Evolutionary conservation across 2,329 filamentous ascomycete species (phyloP), one percentile per base, ranked within the genome.

Genomic region (Penicillium expansum): DNA sequence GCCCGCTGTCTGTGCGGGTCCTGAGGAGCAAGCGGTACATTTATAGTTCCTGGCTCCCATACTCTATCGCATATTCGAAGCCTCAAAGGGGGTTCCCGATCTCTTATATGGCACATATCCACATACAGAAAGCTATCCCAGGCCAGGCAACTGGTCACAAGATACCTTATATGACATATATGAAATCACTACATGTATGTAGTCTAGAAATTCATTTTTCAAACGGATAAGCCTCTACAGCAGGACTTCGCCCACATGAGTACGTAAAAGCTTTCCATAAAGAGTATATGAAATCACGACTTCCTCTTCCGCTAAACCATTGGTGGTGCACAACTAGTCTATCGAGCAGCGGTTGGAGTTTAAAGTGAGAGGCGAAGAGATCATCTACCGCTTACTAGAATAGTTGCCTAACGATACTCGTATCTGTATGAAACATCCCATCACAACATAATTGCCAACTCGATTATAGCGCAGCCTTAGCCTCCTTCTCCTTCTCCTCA

Each of bases 401-500:
- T 6, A 29, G 27, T 6, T 29, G 27, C 27, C 8, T 24, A 24
- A 5, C 24, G 24, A 29, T 29, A 9, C 27, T 29, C 27, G 27
- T 29, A 13, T 20, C 5, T 9, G 18, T 39, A 33, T 22, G 11
- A 45, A 30, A 20, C 10, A 30, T 20, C n/a, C 9, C 24, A 18
- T 45, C n/a, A 22, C 38, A 24, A 48, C 9, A 29, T 27, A 20
- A 42, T 18, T 33, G 9, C 13, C 22, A 38, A 20, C 27, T 22
- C 56, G 16, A 24, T 58, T 50, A 67, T 16, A 67, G 48, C 16
- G 44, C 52, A 45, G 66, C 61, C 50, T 62, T 68, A 22, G 57
- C 54, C 45, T 66, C 64, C 56, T 69, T 66, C 56, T 70, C 67
- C 63, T 64, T 62, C 48, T 68, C 62, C 63, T 70, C 69, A 35